Evolutionary conservation across 2,329 filamentous ascomycete species (phyloP), one percentile per base, ranked within the genome.

Genomic region (Thielaviopsis ethacetica): DNA sequence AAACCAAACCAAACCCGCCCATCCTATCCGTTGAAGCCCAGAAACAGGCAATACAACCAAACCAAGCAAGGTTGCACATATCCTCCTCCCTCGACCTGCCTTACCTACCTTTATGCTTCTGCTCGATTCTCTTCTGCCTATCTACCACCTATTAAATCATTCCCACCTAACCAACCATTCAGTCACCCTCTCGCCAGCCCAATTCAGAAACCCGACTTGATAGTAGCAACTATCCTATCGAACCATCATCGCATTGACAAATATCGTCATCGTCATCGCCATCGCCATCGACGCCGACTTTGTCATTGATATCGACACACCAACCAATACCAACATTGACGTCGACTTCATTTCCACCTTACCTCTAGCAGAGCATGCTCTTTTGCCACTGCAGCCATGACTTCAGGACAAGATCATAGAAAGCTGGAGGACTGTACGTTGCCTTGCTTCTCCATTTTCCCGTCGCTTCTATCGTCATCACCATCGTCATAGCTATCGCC

Each of bases 381-480:
- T 27, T 54, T 54, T 58, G 56, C n/a, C 27, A 41, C 51, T 41
- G 51, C 57, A 58, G 41, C 51, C 38, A 58, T 58, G 57, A 44
- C 34, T 54, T 49, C 53, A 49, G 51, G 44, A 54, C 51, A 58
- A 38, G 52, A 58, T 27, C 41, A 47, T 54, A 54, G 51, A 54
- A 49, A 51, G 57, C 57, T 58, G n/a, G 57, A 58, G 57, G 57
- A 49, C 44, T 49, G 44, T 49, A 49, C 7, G 44, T 49, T 49
- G 17, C 9, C 9, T 19, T 21, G 10, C 5, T 54, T 34, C 27
- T 54, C 44, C n/a, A 49, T 21, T 2, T 49, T 5, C 17, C 15
- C 17, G 17, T 44, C 15, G 38, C 38, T 3, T 44, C 38, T 53
- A 53, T 53, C 24, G 52, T 27, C 15, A 38, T 19, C 26, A 47